Conservation (phyloP, 441 rosid genomes). For the Corymbia citriodora region DNA sequence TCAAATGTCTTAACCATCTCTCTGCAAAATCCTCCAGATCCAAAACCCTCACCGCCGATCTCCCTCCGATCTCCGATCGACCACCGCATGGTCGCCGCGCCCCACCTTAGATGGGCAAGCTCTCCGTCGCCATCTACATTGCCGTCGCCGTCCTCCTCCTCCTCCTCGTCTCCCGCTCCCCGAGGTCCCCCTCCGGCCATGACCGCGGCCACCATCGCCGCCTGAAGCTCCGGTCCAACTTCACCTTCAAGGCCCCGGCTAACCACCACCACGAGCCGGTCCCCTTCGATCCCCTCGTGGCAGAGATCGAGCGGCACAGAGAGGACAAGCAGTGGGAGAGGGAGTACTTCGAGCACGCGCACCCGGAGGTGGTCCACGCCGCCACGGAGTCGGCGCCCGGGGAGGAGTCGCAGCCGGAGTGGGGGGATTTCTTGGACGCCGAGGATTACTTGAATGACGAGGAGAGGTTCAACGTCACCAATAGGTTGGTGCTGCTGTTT, state of each 20-base stretch:
- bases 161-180: conserved; percentile 61
- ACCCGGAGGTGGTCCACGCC: conserved; percentile 35
- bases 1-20: neutral
- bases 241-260: conserved; percentile 27
- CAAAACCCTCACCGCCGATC: neutral
- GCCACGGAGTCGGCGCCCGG: conserved; percentile 53
- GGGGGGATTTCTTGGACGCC: conserved; percentile 89
- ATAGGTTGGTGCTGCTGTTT: conserved; percentile 31
- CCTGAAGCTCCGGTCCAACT: conserved; percentile 67
- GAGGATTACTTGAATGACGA: conserved; percentile 92
- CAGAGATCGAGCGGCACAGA: conserved; percentile 81
- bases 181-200: conserved; percentile 26
- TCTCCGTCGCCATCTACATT: conserved; percentile 50
- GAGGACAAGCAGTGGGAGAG: conserved; percentile 91
- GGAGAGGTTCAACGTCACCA: conserved; percentile 80
- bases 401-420: conserved; percentile 87
- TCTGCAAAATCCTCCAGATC: neutral
- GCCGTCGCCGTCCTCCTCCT: conserved; percentile 57
- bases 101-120: conserved; percentile 37
- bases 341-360: conserved; percentile 55
- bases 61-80: neutral
- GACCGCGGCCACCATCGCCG: conserved; percentile 44
- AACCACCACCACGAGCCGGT: conserved; percentile 44
- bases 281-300: conserved; percentile 82
- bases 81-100: neutral